These are phyloP conservation scores for Pestalotiopsis sp. DNA, from an alignment of 2,329 filamentous ascomycete species.

Conservation along the genomic window DNA sequence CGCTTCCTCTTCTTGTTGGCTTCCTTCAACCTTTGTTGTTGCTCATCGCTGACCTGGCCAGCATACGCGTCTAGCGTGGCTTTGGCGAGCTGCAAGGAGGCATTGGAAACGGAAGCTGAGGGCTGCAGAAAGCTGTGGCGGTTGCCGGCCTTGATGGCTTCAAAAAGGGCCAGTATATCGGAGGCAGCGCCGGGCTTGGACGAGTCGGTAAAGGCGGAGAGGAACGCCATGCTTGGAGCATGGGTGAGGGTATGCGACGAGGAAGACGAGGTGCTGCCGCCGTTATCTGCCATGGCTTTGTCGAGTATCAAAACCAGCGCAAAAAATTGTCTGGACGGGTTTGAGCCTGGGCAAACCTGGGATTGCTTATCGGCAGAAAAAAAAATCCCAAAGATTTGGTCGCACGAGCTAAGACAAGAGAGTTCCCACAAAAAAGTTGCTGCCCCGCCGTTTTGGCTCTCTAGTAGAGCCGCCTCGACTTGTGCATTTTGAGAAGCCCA, in stretches of 20 bases:
- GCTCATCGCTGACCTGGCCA: slow-evolving; percentile 70
- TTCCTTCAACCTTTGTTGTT: slow-evolving; percentile 68
- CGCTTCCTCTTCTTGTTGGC: slow-evolving; percentile 78
- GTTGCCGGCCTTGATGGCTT: slow-evolving; percentile 57
- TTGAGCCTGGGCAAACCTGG: not conserved
- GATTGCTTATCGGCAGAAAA: not conserved
- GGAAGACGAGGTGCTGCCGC: slow-evolving; percentile 60
- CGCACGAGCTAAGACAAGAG: not conserved
- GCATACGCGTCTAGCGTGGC: slow-evolving; percentile 79
- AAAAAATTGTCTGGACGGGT: not conserved
- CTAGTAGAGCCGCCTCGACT: not conserved
- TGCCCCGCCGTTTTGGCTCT: not conserved
- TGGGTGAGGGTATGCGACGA: slow-evolving; percentile 65
- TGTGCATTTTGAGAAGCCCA: not conserved
- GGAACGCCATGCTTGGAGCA: slow-evolving; percentile 43
- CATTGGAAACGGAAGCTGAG: slow-evolving; percentile 62
- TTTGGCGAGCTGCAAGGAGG: slow-evolving; percentile 77
- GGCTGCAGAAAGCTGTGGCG: slow-evolving; percentile 81
- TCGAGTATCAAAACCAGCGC: not conserved
- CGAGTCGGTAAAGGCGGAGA: slow-evolving; percentile 36
- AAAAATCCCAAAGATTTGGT: not conserved
- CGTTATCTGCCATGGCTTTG: slow-evolving; percentile 34
- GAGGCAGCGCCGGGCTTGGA: slow-evolving; percentile 33
- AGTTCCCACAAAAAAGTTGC: not conserved
- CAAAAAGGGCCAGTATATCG: slow-evolving; percentile 52